Percentiles rank a stretch among this genome's conserved stretches.
phyloP scores from a whole-genome alignment of 306 rosid species.

The Cucumis sativus region DNA sequence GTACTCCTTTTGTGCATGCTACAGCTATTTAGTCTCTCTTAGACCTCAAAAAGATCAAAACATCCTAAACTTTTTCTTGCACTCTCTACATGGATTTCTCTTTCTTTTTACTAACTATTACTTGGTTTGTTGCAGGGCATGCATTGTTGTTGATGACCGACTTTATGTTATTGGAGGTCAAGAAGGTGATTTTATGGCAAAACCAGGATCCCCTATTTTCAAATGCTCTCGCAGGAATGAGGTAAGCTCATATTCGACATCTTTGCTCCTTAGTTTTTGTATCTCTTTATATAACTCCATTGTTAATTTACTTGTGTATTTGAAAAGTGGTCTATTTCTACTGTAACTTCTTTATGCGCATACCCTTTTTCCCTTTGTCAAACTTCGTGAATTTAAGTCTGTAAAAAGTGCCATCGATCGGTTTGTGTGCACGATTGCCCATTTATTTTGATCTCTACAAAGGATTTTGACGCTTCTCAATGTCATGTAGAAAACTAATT shows the following conservation, averaged over 20 bases:
- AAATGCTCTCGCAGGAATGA: slow-evolving; percentile 89
- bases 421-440: background rate
- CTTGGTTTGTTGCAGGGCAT: slow-evolving; percentile 42
- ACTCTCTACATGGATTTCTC: background rate
- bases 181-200: slow-evolving; percentile 96
- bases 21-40: background rate
- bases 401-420: background rate
- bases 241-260: slow-evolving; percentile 25
- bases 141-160: slow-evolving; percentile 40
- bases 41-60: background rate
- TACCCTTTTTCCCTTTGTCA: background rate
- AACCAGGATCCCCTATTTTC: slow-evolving; percentile 87
- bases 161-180: slow-evolving; percentile 82
- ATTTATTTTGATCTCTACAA: background rate
- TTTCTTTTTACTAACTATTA: background rate
- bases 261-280: background rate
- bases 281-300: background rate
- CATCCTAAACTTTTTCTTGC: background rate
- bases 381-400: background rate
- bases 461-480: background rate
- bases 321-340: background rate
- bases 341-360: background rate
- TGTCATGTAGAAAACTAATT: background rate
- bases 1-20: background rate
- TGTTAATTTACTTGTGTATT: background rate